Base-by-base conservation (phyloP, 2,329 filamentous ascomycete species). In the Pseudonectria buxi region DNA sequence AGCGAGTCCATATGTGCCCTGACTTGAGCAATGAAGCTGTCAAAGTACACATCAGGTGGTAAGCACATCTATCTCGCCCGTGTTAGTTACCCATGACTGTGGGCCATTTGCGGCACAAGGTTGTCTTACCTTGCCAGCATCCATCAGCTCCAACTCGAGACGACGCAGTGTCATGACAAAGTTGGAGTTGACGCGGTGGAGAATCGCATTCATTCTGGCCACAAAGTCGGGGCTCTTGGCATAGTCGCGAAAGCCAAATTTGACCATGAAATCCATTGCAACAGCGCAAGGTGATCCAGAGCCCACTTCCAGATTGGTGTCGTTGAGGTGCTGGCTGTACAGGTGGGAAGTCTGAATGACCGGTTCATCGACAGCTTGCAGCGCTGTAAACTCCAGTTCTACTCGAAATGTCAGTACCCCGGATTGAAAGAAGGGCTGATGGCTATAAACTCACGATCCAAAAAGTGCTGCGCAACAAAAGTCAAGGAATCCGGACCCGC, bases 121-220 rank as follows among this genome's bases (percentile, higher is more conserved):
- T n/a, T n/a, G n/a, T 39, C 61, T 49, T 48, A 74, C 71, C 62
- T 68, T 73, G 45, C 71, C 72, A 10, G 61, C 63, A 35, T 68
- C 61, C 33, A 76, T 59, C 4, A 75, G 47, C 38, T 74, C 69
- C 13, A 77, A 51, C 50, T 77, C 73, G 2, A 73, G 53, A 30
- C 63, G 64, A 11, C 73, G 64, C 13, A 66, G 56, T 12, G 64
- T 69, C 11, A 44, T 50, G 14, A 69, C 56, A 28, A 49, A 51
- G 7, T 62, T 62, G n/a, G 47, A 51, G 22, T 49, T 50, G 32
- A 68, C 51, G 11, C 55, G 59, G 26, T 57, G 53, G 15, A 56
- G 43, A 5, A 74, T 51, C 4, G 49, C 47, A 24, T 52, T 41
- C 18, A 74, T 49, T 24, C 54, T 54, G 4, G 45, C 39, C 6